Base-by-base conservation (phyloP, 208 protist genomes). In the Acanthamoeba lenticulata region DNA sequence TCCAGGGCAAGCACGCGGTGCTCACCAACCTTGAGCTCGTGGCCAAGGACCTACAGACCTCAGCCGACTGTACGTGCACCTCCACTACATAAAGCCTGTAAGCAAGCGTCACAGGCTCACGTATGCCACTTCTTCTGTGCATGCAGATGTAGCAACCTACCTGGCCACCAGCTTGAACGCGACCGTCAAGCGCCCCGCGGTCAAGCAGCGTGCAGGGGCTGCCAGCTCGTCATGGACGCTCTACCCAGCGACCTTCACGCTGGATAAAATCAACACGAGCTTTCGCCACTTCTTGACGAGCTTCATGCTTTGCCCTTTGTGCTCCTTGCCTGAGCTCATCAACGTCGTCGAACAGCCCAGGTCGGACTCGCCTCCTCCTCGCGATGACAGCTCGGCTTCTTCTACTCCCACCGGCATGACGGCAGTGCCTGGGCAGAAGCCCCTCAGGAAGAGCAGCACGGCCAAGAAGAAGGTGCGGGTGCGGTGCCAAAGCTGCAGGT, bases 231-330 rank as follows among this genome's bases (percentile, higher is more conserved):
- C 67, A 36, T 79, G 36, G 32, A 45, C 38, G 67, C 67, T 79
- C 67, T 79, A 79, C 24, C 67, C 67, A 29, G 67, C 67, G 9
- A 79, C 67, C 5, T 79, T 79, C 67, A 79, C 67, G 67, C 67
- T 79, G 13, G 38, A 79, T 21, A 79, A 79, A 36, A 79, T 79
- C 36, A 79, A 79, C 67, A 3, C 13, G 1, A 44, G 36, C 67
- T 79, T 79, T 19, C 32, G 19, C 67, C 4, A 29, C 36, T 79
- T 79, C 36, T 36, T 79, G 4, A 45, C 67, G 5, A 79, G 36
- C 38, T 79, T 79, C 67, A 6, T 79, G 34, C 5, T 45, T 29
- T 79, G 67, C 19, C 67, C 67, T 3, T 42, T 36, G 36, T 79
- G 67, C 38, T 42, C 67, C 27, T 13, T 42, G 32, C 67, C 67